Percentiles rank a stretch among this genome's conserved stretches.
Evolutionary conservation across 73 alveolate species (phyloP).

Genomic region (Symbiodinium pilosum): DNA sequence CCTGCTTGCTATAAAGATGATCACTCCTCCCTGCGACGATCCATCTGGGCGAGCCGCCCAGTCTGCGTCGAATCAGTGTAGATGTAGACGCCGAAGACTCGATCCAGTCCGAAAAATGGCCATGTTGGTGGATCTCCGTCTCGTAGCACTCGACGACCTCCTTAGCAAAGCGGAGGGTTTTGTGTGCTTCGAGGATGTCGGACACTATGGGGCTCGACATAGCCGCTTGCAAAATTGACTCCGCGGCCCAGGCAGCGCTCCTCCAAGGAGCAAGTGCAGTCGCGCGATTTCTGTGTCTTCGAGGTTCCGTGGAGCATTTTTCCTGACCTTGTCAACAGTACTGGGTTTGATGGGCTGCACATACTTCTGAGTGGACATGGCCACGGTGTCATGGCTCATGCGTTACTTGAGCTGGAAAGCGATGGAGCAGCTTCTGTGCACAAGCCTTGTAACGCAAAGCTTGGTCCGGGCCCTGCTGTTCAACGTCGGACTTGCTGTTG

Average conservation of each 20-base stretch:
- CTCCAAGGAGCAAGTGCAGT: neutral
- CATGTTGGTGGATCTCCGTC: neutral
- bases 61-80: too few species aligned
- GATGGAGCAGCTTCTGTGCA: neutral
- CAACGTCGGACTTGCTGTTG: neutral
- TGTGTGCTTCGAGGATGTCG: constrained; percentile 26
- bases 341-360: constrained; percentile 10
- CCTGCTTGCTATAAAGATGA: neutral
- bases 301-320: neutral
- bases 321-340: neutral
- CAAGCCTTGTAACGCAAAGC: neutral
- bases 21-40: neutral
- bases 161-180: constrained; percentile 14
- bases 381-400: neutral
- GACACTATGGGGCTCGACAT: neutral
- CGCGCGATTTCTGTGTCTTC: neutral
- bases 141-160: neutral
- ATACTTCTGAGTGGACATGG: neutral
- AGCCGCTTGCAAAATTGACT: neutral
- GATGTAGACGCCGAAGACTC: neutral
- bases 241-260: constrained; percentile 43
- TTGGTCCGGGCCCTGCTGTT: neutral
- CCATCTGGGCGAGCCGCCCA: constrained; percentile 33
- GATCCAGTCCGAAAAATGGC: too few species aligned
- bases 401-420: neutral